Base-by-base conservation (phyloP, 177 flowering plant species). In the Vitis hybrid region DNA sequence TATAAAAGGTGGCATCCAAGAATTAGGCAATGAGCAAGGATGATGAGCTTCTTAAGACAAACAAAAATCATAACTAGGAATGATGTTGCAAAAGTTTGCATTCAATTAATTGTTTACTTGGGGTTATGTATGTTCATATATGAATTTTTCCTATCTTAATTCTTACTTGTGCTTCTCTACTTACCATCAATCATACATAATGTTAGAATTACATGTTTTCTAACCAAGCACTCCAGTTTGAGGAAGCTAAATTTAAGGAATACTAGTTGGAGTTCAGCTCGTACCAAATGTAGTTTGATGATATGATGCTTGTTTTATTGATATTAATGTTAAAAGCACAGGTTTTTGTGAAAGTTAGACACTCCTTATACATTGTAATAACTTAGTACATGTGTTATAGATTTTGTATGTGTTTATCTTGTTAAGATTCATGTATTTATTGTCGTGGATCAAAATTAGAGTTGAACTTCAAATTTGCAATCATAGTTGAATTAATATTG, bases 41-140 rank as follows among this genome's bases (percentile, higher is more conserved):
- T 71, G 99, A 95, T 72, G 98, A 93, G 76, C 94, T 95, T 83
- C 97, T 93, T 67, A 64, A 89, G 73, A 85, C 91, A 89, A 10
- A 90, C 88, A 48, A 88, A 76, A 79, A 85, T 88, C 12, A 85
- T 95, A 50, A 68, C 97, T 1, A 84, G 99, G 77, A 86, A 91
- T 67, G 99, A 95, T 82, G 98, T 95, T 51, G 99, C 99, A 14
- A 98, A 95, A 89, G 98, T 89, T 70, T 93, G 97, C 83, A 75
- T 95, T 82, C 99, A 95, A 97, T 98, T 93, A 78, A 67, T 50
- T 67, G n/a, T 21, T 56, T 52, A 40, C 5, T 46, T 19, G 58
- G 10, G 27, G 14, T 60, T 52, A 30, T 11, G 17, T 27, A 49
- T 27, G 11, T 18, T 40, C 27, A 27, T 17, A 19, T 51, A 15